Evolutionary conservation across 176 grass and related monocot species (phyloP), one percentile per base, ranked within the genome.

Genomic region (Musa schizocarpa): DNA sequence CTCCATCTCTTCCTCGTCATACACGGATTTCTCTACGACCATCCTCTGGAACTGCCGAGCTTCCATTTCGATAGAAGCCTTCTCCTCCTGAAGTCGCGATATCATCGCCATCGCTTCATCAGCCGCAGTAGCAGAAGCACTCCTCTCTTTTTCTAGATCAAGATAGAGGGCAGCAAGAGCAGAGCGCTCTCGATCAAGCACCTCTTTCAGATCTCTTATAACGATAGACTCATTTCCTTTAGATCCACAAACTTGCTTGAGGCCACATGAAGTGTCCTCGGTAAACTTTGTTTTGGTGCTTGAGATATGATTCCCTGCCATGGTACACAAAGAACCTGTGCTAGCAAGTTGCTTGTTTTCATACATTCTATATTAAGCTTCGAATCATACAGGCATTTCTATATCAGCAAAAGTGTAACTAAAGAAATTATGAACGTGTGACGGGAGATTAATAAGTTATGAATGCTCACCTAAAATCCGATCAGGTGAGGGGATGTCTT

Each of bases 81-180:
- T 99, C 55, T 95, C 96, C 81, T 92, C 88, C 76, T 95, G 96
- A 59, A 95, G 88, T n/a, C 96, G 84, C 73, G 92, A 80, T 83
- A 99, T 99, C 96, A 99, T 99, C 13, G 88, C 81, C 96, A 99
- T 91, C 53, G 96, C 96, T 85, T 99, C 88, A 58, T 92, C 91
- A 63, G 91, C 83, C 0, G 91, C 88, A 1, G 86, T 91, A 0
- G 88, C 81, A 24, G 91, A 83, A 7, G 91, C 90, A 55, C 79
- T 95, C 12, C 96, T 89, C 71, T 99, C 91, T 70, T 94, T 99
- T 54, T 99, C 91, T n/a, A 99, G 83, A 66, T 99, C 96, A 50
- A 78, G 51, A 53, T 75, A 87, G 16, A 95, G 83, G 5, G 75
- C 90, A 8, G 53, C 76, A 1, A 74, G 74, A 9, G 75, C 74